Conservation (phyloP, 495 filamentous ascomycete species). For the Pyrenula massariospora region DNA sequence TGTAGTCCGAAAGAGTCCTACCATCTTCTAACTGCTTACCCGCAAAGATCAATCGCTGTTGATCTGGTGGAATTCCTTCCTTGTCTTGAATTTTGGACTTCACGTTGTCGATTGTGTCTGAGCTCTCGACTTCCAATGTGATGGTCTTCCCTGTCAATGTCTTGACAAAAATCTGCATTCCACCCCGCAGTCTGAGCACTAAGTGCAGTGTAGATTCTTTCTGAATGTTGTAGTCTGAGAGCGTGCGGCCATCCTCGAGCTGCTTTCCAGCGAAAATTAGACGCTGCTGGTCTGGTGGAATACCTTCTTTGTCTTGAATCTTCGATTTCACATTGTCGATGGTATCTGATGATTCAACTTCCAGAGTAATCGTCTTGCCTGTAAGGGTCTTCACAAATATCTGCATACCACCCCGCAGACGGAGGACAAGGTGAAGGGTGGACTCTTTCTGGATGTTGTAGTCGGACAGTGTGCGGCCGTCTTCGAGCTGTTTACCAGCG, state of each 20-base stretch:
- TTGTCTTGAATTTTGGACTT: constrained; percentile 91
- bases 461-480: constrained; percentile 58
- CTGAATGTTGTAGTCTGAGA: constrained; percentile 98
- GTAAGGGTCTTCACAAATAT: constrained; percentile 65
- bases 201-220: constrained; percentile 98
- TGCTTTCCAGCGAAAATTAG: constrained; percentile 97
- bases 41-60: constrained; percentile 83
- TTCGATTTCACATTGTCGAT: constrained; percentile 98
- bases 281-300: constrained; percentile 88
- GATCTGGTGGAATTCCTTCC: constrained; percentile 82
- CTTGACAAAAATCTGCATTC: constrained; percentile 96
- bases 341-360: constrained; percentile 72
- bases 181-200: constrained; percentile 93
- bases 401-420: constrained; percentile 66
- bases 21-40: constrained; percentile 88
- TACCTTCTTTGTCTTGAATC: constrained; percentile 97
- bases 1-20: constrained; percentile 75
- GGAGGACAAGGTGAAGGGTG: constrained; percentile 57
- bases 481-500: constrained; percentile 62
- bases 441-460: constrained; percentile 69
- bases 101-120: constrained; percentile 88
- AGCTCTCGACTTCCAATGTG: constrained; percentile 78
- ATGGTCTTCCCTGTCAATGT: constrained; percentile 89
- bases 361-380: constrained; percentile 61
- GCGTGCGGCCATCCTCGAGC: constrained; percentile 80